Conservation (phyloP, 2,329 filamentous ascomycete genomes). For the Penicillium sp. region DNA sequence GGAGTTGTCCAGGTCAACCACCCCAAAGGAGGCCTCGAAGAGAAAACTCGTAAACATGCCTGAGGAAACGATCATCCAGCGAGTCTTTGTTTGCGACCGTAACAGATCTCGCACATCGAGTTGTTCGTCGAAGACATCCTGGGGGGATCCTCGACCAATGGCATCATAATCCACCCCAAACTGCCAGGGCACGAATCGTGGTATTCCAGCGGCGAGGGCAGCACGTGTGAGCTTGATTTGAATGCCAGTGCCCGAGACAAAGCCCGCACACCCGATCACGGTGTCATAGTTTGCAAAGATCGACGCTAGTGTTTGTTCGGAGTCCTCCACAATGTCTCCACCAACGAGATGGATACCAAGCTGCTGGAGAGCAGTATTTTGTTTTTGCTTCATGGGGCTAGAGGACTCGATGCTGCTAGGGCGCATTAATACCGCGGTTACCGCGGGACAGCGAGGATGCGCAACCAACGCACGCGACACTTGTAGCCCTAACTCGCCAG, state of each 20-base stretch:
- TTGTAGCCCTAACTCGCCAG: slow-evolving; percentile 67
- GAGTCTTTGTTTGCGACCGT: slow-evolving; percentile 33
- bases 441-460: slow-evolving; percentile 49
- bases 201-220: slow-evolving; percentile 55
- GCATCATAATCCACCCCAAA: slow-evolving; percentile 73
- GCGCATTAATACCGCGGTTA: slow-evolving; percentile 61
- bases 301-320: slow-evolving; percentile 41
- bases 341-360: slow-evolving; percentile 45
- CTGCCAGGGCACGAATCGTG: slow-evolving; percentile 71
- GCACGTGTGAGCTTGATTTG: slow-evolving; percentile 63
- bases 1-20: slow-evolving; percentile 56
- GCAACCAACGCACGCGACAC: slow-evolving; percentile 57
- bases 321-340: slow-evolving; percentile 49
- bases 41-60: slow-evolving; percentile 74
- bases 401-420: slow-evolving; percentile 48
- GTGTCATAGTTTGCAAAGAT: slow-evolving; percentile 45
- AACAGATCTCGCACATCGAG: slow-evolving; percentile 47
- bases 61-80: slow-evolving; percentile 70
- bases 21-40: slow-evolving; percentile 65
- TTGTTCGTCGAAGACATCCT: slow-evolving; percentile 56
- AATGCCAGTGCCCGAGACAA: slow-evolving; percentile 58
- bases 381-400: neutral
- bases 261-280: slow-evolving; percentile 66
- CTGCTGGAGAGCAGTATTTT: neutral
- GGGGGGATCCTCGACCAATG: slow-evolving; percentile 55